Conservation (phyloP, 2,329 filamentous ascomycete species). For the Colletotrichum sp. region DNA sequence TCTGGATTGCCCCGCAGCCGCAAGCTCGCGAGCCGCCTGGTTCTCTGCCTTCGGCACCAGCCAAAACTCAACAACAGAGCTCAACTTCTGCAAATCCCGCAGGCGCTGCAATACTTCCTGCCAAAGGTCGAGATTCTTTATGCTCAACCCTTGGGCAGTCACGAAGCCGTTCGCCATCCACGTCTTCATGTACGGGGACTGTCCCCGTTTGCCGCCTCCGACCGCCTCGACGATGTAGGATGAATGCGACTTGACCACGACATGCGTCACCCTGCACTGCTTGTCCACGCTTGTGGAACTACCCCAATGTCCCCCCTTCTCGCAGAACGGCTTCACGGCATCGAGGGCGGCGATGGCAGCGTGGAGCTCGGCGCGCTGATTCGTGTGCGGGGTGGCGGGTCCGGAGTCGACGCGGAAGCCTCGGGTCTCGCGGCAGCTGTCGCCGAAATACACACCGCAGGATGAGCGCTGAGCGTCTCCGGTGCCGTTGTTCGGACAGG, state of each 20-base stretch:
- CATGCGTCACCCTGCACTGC: background rate
- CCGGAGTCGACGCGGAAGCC: background rate
- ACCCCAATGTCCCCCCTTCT: background rate
- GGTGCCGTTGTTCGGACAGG: background rate
- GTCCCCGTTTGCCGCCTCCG: background rate
- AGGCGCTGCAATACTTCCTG: background rate
- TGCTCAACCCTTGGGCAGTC: background rate
- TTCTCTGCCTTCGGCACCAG: background rate
- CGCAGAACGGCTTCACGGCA: background rate
- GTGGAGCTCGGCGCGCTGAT: background rate
- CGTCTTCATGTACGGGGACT: background rate
- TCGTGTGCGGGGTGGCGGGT: accelerated
- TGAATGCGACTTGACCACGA: background rate
- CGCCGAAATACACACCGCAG: background rate
- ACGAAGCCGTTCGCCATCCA: background rate
- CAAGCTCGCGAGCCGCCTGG: background rate
- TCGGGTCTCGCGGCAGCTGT: background rate
- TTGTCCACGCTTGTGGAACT: background rate
- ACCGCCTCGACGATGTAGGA: background rate
- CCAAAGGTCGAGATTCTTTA: background rate
- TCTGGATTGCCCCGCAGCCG: background rate
- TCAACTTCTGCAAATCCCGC: background rate
- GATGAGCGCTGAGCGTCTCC: background rate
- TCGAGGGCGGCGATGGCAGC: background rate
- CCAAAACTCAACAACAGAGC: background rate